These are phyloP conservation scores for Crithidia bombi DNA, from an alignment of 208 protist genomes.

Conservation along the genomic window DNA sequence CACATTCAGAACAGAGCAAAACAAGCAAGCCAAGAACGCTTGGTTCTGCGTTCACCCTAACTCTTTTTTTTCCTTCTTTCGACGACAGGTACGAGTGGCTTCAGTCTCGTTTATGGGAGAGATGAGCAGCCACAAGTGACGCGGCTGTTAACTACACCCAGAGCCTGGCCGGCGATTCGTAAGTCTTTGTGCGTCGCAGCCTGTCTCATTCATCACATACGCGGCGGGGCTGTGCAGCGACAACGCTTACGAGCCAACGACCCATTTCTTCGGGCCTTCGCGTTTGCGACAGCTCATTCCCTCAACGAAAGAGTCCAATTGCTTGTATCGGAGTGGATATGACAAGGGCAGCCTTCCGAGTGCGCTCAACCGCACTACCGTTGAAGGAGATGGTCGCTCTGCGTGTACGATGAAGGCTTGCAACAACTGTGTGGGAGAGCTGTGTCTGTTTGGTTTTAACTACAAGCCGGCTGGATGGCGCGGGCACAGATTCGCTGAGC, in stretches of 20 bases:
- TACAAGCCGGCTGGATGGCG: conserved; percentile 58
- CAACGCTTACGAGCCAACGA: conserved; percentile 62
- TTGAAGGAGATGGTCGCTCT: conserved; percentile 81
- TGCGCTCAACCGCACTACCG: conserved; percentile 77
- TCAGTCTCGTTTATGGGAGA: conserved; percentile 1
- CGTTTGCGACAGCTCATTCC: conserved; percentile 74
- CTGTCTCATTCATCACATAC: conserved; percentile 82
- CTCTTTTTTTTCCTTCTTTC: too few relatives aligned
- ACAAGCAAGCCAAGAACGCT: too few relatives aligned
- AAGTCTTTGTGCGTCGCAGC: conserved; percentile 80
- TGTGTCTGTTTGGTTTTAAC: conserved; percentile 76
- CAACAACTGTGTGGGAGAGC: conserved; percentile 68
- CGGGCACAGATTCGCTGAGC: conserved; percentile 54
- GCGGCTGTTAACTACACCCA: conserved; percentile 68
- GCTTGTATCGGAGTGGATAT: conserved; percentile 74
- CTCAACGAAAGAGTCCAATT: conserved; percentile 52
- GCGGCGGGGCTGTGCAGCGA: conserved; percentile 75
- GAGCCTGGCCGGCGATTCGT: conserved; percentile 81
- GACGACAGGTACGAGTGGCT: too few relatives aligned
- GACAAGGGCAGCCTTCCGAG: conserved; percentile 85
- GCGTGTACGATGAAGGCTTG: conserved; percentile 70
- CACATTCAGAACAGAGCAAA: too few relatives aligned
- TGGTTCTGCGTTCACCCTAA: too few relatives aligned
- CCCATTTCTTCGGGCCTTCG: conserved; percentile 62
- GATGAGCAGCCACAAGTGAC: conserved; percentile 46